Percentiles rank a stretch among this genome's conserved stretches.
Evolutionary conservation across 2,329 filamentous ascomycete species (phyloP).

Genomic region (Aureobasidium sp.): DNA sequence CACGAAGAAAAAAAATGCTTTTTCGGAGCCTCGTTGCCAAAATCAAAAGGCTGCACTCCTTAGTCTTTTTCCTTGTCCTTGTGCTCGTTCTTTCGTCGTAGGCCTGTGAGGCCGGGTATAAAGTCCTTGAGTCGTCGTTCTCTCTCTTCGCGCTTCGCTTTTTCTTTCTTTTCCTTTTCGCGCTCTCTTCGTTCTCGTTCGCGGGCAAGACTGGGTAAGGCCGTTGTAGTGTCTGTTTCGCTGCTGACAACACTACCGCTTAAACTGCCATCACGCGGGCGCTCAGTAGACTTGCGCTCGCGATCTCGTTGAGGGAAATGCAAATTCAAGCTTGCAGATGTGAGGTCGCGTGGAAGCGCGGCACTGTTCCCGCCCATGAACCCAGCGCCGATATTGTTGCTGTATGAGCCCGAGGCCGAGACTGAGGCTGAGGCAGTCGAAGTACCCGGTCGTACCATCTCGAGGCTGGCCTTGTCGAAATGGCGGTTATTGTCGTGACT

Average conservation of each 20-base stretch:
- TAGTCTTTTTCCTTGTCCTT: slow-evolving; percentile 23
- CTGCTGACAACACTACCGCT: slow-evolving; percentile 27
- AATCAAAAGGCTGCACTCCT: neutral
- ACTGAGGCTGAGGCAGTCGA: slow-evolving; percentile 3
- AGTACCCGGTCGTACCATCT: neutral
- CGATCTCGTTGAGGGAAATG: slow-evolving; percentile 2
- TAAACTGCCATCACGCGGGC: slow-evolving; percentile 22
- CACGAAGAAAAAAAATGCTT: slow-evolving; percentile 8
- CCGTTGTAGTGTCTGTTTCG: slow-evolving; percentile 29
- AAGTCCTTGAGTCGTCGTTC: slow-evolving; percentile 35
- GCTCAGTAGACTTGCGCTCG: slow-evolving; percentile 5
- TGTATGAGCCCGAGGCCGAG: neutral
- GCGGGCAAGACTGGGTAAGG: slow-evolving; percentile 26
- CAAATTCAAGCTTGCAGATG: neutral
- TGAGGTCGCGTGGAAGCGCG: slow-evolving; percentile 3
- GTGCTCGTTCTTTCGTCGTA: slow-evolving; percentile 24
- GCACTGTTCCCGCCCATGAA: neutral
- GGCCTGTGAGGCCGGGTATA: slow-evolving; percentile 25
- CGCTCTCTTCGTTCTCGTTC: slow-evolving; percentile 24
- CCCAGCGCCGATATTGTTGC: slow-evolving; percentile 7
- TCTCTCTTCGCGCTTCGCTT: slow-evolving; percentile 32
- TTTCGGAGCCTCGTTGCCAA: neutral
- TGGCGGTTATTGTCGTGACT: slow-evolving; percentile 8
- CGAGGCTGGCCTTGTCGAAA: slow-evolving; percentile 8
- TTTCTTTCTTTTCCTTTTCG: slow-evolving; percentile 22